Conservation (phyloP, 345 rosid genomes). For the Turritis glabra region DNA sequence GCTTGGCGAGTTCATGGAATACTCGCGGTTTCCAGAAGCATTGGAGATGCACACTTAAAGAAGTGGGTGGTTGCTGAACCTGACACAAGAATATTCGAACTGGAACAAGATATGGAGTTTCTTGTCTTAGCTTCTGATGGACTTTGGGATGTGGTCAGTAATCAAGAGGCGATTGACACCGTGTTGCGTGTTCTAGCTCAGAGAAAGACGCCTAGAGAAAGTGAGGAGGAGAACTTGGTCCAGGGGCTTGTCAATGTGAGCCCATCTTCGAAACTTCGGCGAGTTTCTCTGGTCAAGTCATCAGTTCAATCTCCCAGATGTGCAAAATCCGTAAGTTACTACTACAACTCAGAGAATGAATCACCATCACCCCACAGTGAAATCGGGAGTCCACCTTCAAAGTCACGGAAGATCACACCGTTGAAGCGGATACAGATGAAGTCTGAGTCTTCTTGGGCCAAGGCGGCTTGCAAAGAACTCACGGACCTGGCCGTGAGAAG, state of each 20-base stretch:
- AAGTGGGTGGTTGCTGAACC: constrained; percentile 83
- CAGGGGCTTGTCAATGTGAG: constrained; percentile 56
- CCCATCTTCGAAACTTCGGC: constrained; percentile 62
- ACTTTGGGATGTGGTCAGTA: constrained; percentile 76
- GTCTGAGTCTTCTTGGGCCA: constrained; percentile 38
- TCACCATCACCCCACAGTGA: constrained; percentile 34
- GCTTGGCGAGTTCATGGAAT: constrained; percentile 84
- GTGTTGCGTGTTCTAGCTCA: constrained; percentile 41
- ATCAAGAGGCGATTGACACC: constrained; percentile 72
- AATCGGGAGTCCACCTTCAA: constrained; percentile 57
- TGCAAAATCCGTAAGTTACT: constrained; percentile 23
- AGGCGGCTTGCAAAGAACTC: constrained; percentile 71
- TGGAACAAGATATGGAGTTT: constrained; percentile 67
- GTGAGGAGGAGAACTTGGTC: constrained; percentile 28
- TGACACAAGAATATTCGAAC: constrained; percentile 47
- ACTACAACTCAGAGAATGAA: constrained; percentile 44
- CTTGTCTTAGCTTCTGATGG: constrained; percentile 88
- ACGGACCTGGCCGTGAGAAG: constrained; percentile 59
- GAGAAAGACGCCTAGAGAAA: constrained; percentile 36
- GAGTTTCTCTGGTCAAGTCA: constrained; percentile 60
- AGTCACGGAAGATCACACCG: constrained; percentile 51
- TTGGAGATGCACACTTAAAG: constrained; percentile 85
- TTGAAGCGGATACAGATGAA: constrained; percentile 46
- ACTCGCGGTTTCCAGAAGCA: constrained; percentile 76
- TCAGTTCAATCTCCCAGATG: constrained; percentile 41